These are phyloP conservation scores for Dactylellina haptotyla DNA, from an alignment of 2,329 filamentous ascomycete genomes.

Conservation along the genomic window DNA sequence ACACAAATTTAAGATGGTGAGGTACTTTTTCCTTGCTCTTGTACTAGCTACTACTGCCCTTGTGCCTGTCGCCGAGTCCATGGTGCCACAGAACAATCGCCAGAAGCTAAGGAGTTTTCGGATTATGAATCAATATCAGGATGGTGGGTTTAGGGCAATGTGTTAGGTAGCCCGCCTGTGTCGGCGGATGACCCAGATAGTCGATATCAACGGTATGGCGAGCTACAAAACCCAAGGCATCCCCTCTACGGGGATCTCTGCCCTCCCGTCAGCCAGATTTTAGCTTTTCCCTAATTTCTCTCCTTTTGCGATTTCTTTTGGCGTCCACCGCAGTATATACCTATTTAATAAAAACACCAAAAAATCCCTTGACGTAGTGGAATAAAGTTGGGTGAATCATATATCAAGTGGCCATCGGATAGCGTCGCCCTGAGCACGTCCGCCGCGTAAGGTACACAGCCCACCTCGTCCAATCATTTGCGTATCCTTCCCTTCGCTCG, in stretches of 20 bases:
- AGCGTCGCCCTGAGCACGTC: conserved; percentile 24
- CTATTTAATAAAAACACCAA: not conserved
- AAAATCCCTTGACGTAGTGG: not conserved
- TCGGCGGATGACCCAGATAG: conserved; percentile 16
- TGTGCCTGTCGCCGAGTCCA: conserved; percentile 25
- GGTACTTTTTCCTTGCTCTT: conserved; percentile 54
- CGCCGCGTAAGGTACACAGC: conserved; percentile 47
- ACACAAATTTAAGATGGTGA: conserved; percentile 24
- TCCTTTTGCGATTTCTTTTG: conserved; percentile 13
- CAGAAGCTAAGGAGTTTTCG: conserved; percentile 13
- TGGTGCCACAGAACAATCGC: conserved; percentile 20
- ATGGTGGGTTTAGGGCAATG: conserved; percentile 49
- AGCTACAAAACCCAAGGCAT: conserved; percentile 43
- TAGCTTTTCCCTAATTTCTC: not conserved
- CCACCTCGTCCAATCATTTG: conserved; percentile 24
- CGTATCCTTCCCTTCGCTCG: conserved; percentile 2
- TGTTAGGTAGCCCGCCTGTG: conserved; percentile 16
- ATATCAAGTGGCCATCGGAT: conserved; percentile 29
- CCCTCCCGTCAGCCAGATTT: not conserved
- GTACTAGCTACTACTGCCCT: not conserved
- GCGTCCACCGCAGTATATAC: not conserved
- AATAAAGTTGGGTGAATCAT: conserved; percentile 32
- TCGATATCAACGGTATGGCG: not conserved
- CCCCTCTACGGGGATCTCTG: conserved; percentile 1
- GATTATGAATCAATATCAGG: conserved; percentile 43